Conservation (phyloP, 345 rosid species). For the Litchi chinensis region DNA sequence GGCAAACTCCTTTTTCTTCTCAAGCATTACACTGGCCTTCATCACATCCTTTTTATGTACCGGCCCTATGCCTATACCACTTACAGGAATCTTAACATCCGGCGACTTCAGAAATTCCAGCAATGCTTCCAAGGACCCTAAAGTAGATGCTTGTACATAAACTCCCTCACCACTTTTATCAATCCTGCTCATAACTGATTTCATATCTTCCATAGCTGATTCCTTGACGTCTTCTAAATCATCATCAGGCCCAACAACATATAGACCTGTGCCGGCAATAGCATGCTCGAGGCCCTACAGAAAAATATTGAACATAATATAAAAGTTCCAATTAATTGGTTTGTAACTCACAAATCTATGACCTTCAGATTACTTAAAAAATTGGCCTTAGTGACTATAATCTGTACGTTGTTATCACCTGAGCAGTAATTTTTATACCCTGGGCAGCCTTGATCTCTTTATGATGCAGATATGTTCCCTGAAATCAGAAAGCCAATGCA, state of each 20-base stretch:
- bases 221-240: constrained; percentile 73
- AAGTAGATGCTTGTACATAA: constrained; percentile 92
- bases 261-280: constrained; percentile 88
- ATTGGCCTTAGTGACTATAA: background rate
- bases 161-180: constrained; percentile 95
- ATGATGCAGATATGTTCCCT: constrained; percentile 88
- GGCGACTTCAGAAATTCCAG: constrained; percentile 90
- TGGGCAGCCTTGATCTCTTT: constrained; percentile 93
- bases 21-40: constrained; percentile 96
- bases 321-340: background rate
- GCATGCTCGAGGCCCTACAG: constrained; percentile 91
- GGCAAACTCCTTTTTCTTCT: constrained; percentile 88
- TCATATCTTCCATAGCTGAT: constrained; percentile 80
- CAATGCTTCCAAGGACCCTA: constrained; percentile 94
- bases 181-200: constrained; percentile 78
- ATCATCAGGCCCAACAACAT: constrained; percentile 80
- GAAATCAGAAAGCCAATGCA: constrained; percentile 39
- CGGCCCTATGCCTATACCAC: constrained; percentile 90
- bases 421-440: constrained; percentile 92
- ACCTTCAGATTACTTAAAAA: background rate
- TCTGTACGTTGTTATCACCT: constrained; percentile 47
- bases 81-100: constrained; percentile 84
- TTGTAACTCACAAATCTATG: background rate
- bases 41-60: constrained; percentile 90
- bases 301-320: constrained; percentile 10